These are phyloP conservation scores for Thielaviopsis euricoi DNA, from an alignment of 2,329 filamentous ascomycete species.

Conservation along the genomic window DNA sequence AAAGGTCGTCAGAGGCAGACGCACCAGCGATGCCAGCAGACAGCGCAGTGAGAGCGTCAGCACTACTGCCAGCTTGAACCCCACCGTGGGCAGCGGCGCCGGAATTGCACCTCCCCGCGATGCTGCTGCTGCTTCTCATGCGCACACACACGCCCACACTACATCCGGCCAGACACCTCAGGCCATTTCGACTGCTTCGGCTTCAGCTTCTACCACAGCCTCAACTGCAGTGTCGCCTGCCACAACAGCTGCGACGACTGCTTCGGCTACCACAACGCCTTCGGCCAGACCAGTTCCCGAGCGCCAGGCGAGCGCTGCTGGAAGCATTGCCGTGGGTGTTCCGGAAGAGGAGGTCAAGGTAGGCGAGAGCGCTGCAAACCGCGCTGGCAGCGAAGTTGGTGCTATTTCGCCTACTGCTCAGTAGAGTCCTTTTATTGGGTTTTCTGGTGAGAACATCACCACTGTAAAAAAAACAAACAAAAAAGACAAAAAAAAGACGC, in stretches of 20 bases:
- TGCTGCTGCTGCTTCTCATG: background rate
- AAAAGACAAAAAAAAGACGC: background rate
- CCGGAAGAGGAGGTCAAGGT: constrained; percentile 43
- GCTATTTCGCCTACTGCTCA: background rate
- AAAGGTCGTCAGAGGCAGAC: constrained; percentile 31
- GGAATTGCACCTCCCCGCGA: constrained; percentile 14
- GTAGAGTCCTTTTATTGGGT: background rate
- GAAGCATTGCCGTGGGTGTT: constrained; percentile 34
- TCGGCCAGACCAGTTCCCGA: constrained; percentile 23
- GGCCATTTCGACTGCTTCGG: constrained; percentile 11
- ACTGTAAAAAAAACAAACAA: background rate
- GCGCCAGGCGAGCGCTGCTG: constrained; percentile 26
- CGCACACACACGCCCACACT: background rate
- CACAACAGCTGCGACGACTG: background rate
- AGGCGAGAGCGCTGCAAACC: constrained; percentile 44
- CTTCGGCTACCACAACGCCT: background rate
- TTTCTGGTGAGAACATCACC: background rate
- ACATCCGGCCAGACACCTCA: background rate
- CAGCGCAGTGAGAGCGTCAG: constrained; percentile 39
- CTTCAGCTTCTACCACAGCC: constrained; percentile 24
- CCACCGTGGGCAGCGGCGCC: constrained; percentile 17
- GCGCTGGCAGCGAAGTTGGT: constrained; percentile 13
- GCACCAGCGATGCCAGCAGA: constrained; percentile 30
- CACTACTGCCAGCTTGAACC: constrained; percentile 28
- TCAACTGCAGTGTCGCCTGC: background rate